Percentiles rank a stretch among this genome's conserved stretches.
phyloP scores from a whole-genome alignment of 1,284 basidiomycete genomes.

The Boletus calvinii region DNA sequence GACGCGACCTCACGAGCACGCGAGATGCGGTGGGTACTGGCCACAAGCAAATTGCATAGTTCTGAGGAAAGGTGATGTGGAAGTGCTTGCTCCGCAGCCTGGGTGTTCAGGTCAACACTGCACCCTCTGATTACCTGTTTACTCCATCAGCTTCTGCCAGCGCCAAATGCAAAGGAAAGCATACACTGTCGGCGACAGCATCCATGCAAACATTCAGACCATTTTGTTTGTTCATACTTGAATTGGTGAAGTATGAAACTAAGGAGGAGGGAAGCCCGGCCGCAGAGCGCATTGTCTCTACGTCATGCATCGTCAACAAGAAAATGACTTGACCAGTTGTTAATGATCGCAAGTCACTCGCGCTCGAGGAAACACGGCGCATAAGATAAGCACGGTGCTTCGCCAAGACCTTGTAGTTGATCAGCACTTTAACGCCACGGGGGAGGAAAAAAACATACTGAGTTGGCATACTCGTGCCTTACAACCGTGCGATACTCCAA shows the following conservation, averaged over 20 bases:
- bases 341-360: constrained; percentile 74
- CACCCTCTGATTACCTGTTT: constrained; percentile 72
- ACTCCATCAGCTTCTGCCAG: constrained; percentile 11
- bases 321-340: constrained; percentile 87
- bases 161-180: constrained; percentile 2
- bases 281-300: constrained; percentile 86
- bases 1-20: constrained; percentile 83
- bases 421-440: constrained; percentile 1
- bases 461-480: constrained; percentile 82
- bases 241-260: constrained; percentile 88
- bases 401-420: constrained; percentile 52
- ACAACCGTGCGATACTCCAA: constrained; percentile 94
- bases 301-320: constrained; percentile 82
- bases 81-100: constrained; percentile 79
- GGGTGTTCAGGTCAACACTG: constrained; percentile 65
- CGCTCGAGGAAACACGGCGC: constrained; percentile 68
- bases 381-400: constrained; percentile 67
- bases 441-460: constrained; percentile 41
- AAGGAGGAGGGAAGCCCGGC: constrained; percentile 81
- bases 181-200: constrained; percentile 82
- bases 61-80: constrained; percentile 74
- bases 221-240: constrained; percentile 74
- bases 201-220: constrained; percentile 78
- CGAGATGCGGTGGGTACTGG: constrained; percentile 80
- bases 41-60: constrained; percentile 74